phyloP scores from a whole-genome alignment of 371 early-diverging fungal species.

The Smittium mucronatum region DNA sequence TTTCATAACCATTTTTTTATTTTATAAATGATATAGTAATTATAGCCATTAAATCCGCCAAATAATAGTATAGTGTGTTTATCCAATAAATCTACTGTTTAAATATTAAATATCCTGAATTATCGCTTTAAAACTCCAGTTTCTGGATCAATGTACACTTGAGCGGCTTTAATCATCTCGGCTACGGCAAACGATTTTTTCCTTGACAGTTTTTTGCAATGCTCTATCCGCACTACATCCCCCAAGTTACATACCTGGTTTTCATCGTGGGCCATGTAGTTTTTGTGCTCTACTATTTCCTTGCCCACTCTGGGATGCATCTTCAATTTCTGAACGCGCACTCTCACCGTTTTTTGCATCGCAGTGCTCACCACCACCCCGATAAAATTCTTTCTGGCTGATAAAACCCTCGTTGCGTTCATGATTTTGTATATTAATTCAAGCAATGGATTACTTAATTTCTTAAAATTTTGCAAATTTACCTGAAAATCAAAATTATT shows the following conservation, averaged over 20 bases:
- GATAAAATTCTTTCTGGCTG: constrained; percentile 66
- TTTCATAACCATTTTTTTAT: no score
- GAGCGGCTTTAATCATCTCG: constrained; percentile 50
- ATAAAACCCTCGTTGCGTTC: constrained; percentile 12
- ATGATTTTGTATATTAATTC: background rate
- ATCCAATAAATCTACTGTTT: no score
- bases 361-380: constrained; percentile 81
- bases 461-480: no score
- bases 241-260: constrained; percentile 69
- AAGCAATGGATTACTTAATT: constrained; percentile 1
- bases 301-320: constrained; percentile 76
- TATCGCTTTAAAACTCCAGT: constrained; percentile 21
- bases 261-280: constrained; percentile 82
- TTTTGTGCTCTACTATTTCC: constrained; percentile 47
- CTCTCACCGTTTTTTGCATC: constrained; percentile 84
- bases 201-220: constrained; percentile 76
- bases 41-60: no score
- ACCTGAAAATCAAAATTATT: no score
- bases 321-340: constrained; percentile 59
- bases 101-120: no score
- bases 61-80: no score
- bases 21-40: no score
- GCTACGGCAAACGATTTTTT: constrained; percentile 77
- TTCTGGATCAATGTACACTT: constrained; percentile 32
- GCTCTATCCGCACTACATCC: constrained; percentile 85